Base-by-base conservation (phyloP, 192 early-diverging fungal species). In the Diversispora eburnea region DNA sequence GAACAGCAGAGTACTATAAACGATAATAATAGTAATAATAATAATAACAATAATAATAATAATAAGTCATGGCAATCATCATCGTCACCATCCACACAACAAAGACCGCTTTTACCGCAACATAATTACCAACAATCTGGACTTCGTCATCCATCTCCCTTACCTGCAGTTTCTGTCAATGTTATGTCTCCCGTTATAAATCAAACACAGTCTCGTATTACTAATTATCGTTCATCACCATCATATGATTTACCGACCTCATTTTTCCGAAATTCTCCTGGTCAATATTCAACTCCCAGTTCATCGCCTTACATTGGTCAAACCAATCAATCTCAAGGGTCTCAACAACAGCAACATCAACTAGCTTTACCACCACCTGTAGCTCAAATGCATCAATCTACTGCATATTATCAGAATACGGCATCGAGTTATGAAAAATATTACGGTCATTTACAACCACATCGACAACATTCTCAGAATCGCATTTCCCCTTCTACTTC, bases 401-500 rank as follows among this genome's bases (percentile, higher is more conserved):
- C 22, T 15, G 8, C 56, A 19, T 67, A 67, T 67, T 39, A 67
- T 51, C 47, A 67, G 4, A 51, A 51, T 67, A 25, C 13, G 9
- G 45, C 25, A 48, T 46, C 65, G 22, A 33, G 20, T 67, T 51
- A 67, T 33, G 65, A 67, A 20, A 42, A 67, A 47, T 49, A 51
- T 45, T 12, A 67, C 19, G 10, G n/a, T 22, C 65, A 67, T 49
- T 67, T 19, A 47, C 46, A 49, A 15, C 17, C 43, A 22, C 46
- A 47, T 51, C 65, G 46, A 4, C 0, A 67, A 25, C 9, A 67
- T 45, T n/a, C 41, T 66, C 41, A 66, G 13, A 17, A 66, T 51
- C 43, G 65, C 19, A 67, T 67, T 48, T 67, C 65, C 5, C 65
- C 65, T 17, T 67, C 65, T 22, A 67, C 65, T 48, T 67, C 65